Evolutionary conservation across 1,139 yeast genomes (phyloP), one percentile per base, ranked within the genome.

Genomic region (Komagataea norvegica): DNA sequence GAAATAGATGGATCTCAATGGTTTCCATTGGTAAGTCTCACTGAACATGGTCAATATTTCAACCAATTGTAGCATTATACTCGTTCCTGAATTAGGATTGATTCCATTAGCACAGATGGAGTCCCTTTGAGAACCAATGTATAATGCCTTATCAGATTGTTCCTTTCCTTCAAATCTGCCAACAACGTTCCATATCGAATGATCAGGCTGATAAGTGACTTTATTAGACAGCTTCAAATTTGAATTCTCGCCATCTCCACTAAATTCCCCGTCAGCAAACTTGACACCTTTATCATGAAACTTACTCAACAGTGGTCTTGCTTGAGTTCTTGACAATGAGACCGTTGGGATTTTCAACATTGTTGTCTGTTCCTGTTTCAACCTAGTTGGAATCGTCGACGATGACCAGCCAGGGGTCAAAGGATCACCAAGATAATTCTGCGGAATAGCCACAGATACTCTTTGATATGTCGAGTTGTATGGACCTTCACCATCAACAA

Each of bases 101-200:
- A 77, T 64, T 0, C 94, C 80, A 9, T 96, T 97, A 49, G 68
- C 75, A 49, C 94, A 79, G 23, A 77, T 62, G 0, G 95, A 68
- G 54, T 89, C 96, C 47, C 96, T 69, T 6, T 84, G 75, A 0
- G 96, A 88, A 2, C 96, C 96, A 42, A 91, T 74, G 7, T 89
- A 68, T 7, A 91, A 63, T 0, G 87, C 87, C 47, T 79, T 74
- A 23, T 77, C 86, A 15, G 69, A 64, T 59, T 87, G 95, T 55
- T 91, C 97, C 33, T 79, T 64, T 2, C 97, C 97, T 25, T 72
- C 72, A 17, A 91, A 74, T 35, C 81, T 74, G 1, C 93, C 95
- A 23, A 86, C 59, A 1, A 89, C 77, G 52, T 88, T 84, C 86
- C 93, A 81, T 4, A 84, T 65, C 18, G 75, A 75, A 46, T 88